Evolutionary conservation across 768 basidiomycete genomes (phyloP).

Genomic region (Suillus bovinus): DNA sequence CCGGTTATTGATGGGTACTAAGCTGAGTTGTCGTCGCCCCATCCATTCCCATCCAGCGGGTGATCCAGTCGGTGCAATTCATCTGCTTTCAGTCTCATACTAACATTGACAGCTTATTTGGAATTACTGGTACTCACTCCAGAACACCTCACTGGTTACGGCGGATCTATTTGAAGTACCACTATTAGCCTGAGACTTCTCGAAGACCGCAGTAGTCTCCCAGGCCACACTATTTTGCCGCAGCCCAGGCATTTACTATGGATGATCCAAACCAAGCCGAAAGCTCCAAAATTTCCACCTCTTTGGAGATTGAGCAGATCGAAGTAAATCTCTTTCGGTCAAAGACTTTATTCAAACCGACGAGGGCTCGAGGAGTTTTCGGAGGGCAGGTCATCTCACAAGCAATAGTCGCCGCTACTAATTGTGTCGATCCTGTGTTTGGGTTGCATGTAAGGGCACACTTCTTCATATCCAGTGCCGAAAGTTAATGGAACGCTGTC

Average conservation of each 20-base stretch:
- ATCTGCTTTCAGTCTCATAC: not conserved
- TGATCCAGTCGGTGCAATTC: not conserved
- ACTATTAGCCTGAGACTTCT: not conserved
- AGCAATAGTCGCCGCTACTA: constrained; percentile 79
- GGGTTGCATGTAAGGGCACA: constrained; percentile 64
- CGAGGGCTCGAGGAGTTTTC: constrained; percentile 69
- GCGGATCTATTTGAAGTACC: not conserved
- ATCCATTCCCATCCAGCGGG: not conserved
- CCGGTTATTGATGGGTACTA: not conserved
- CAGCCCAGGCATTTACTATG: constrained; percentile 23
- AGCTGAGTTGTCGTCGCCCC: not conserved
- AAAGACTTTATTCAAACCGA: constrained; percentile 67
- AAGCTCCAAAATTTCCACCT: constrained; percentile 67
- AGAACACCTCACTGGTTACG: not conserved
- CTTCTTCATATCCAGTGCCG: not conserved
- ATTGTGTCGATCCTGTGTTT: constrained; percentile 64
- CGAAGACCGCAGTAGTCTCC: not conserved
- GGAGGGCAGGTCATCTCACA: constrained; percentile 92
- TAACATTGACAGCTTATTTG: not conserved
- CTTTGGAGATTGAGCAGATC: constrained; percentile 76
- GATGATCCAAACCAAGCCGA: constrained; percentile 51
- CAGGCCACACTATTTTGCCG: not conserved
- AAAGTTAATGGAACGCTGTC: not conserved
- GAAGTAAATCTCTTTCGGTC: constrained; percentile 80
- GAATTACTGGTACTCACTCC: not conserved